Evolutionary conservation across 2,329 filamentous ascomycete species (phyloP), one percentile per base, ranked within the genome.

Genomic region (Nothophaeocryptopus gaeumannii): DNA sequence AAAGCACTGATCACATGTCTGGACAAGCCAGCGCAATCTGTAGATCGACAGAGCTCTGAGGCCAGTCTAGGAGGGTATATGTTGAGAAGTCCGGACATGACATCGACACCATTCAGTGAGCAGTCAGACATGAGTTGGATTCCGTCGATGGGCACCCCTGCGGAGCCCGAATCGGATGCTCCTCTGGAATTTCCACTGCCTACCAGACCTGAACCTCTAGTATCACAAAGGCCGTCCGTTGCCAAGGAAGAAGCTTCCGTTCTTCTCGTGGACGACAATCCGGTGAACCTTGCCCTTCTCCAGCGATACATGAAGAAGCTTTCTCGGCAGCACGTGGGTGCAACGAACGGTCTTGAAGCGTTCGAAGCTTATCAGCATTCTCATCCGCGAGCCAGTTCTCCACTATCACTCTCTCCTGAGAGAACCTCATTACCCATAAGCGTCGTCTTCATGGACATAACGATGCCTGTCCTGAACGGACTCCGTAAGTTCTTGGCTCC

Each of bases 401-500:
- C 30, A 13, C 31, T 8, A 10, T 39, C 43, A 12, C 26, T 35
- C 8, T 36, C 37, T n/a, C 39, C 37, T 9, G 9, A 40, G 9
- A 39, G 15, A n/a, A 15, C 20, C 12, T 5, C 11, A 13, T 26
- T 46, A 9, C 44, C 44, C 5, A 35, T 46, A 16, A 15, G 14
- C 10, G 43, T 77, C 33, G 71, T 79, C 2, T 70, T 78, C 13
- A 79, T 78, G 74, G 77, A 67, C 40, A 62, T 67, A 7, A 57
- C 53, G 13, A 68, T 69, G 65, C 66, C 65, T 0, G 51, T 67
- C n/a, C 63, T 69, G 60, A 63, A 68, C 33, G 65, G 66, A 10
- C 56, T 62, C 20, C 4, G 20, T 26, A 26, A 26, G 20, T 26
- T 26, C 20, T 26, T 26, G 53, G n/a, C n/a, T 26, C 20, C 7